These are phyloP conservation scores for Poa annua DNA, from an alignment of 176 grass and related monocot species.

Conservation along the genomic window DNA sequence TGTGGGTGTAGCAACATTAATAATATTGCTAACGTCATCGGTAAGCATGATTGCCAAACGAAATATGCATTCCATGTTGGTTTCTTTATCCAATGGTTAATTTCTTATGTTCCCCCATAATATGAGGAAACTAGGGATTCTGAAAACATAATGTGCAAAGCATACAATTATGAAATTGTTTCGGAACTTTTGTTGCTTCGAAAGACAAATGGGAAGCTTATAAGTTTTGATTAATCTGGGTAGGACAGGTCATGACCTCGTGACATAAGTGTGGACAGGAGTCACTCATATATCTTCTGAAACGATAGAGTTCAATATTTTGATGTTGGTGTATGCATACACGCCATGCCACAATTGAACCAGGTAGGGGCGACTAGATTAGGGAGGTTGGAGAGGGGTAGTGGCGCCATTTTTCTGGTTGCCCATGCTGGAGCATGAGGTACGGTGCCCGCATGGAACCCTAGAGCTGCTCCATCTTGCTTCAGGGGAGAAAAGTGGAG, in stretches of 20 bases:
- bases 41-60: background rate
- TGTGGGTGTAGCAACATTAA: background rate
- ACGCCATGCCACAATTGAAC: background rate
- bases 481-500: background rate
- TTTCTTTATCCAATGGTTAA: conserved; percentile 10
- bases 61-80: conserved; percentile 7
- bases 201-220: background rate
- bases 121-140: background rate
- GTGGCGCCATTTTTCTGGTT: conserved; percentile 5
- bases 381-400: background rate
- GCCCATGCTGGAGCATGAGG: background rate
- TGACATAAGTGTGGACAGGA: background rate
- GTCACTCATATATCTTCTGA: background rate
- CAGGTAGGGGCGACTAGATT: background rate
- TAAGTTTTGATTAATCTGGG: background rate
- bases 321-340: conserved; percentile 1
- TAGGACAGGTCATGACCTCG: background rate
- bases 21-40: conserved; percentile 1
- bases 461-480: background rate
- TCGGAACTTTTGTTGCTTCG: background rate
- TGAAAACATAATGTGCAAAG: background rate
- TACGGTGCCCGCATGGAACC: background rate
- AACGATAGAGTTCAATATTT: background rate
- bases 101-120: background rate
- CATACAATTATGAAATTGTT: background rate